These are phyloP conservation scores for Harrya chromipes DNA, from an alignment of 768 basidiomycete species.

Conservation along the genomic window DNA sequence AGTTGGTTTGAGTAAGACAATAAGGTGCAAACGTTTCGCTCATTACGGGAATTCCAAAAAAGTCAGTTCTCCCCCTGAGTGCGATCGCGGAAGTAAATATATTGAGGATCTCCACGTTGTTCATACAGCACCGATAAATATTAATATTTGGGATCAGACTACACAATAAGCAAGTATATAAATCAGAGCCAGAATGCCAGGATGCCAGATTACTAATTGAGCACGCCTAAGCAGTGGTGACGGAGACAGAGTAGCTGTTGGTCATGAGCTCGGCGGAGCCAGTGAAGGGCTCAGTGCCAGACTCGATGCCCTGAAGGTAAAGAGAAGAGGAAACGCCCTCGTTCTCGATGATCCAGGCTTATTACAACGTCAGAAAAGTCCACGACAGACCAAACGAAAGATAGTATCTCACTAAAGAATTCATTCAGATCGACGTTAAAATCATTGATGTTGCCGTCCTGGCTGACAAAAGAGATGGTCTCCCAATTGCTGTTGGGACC, in stretches of 20 bases:
- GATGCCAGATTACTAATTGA: background rate
- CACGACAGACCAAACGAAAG: background rate
- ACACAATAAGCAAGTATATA: background rate
- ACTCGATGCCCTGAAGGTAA: conserved; percentile 52
- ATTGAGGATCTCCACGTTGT: too few species aligned
- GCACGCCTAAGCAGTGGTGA: conserved; percentile 16
- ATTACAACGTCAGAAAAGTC: background rate
- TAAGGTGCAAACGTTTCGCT: too few species aligned
- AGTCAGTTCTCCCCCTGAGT: conserved; percentile 14
- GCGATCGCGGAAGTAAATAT: too few species aligned
- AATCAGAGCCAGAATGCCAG: background rate
- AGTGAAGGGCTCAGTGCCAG: conserved; percentile 54
- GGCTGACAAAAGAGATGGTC: conserved; percentile 54
- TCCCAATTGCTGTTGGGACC: conserved; percentile 55
- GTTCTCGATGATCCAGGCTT: conserved; percentile 45
- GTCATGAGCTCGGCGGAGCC: conserved; percentile 48
- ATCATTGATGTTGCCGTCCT: conserved; percentile 43
- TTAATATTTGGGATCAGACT: background rate
- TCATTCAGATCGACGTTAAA: conserved; percentile 52
- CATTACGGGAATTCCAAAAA: conserved; percentile 6
- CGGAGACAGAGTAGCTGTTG: conserved; percentile 38
- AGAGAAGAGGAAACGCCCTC: conserved; percentile 48
- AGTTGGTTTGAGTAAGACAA: conserved; percentile 23
- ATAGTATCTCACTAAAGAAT: conserved; percentile 46
- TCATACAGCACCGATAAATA: background rate